phyloP scores from a whole-genome alignment of 2,329 filamentous ascomycete species.

The Alternaria metachromatica region DNA sequence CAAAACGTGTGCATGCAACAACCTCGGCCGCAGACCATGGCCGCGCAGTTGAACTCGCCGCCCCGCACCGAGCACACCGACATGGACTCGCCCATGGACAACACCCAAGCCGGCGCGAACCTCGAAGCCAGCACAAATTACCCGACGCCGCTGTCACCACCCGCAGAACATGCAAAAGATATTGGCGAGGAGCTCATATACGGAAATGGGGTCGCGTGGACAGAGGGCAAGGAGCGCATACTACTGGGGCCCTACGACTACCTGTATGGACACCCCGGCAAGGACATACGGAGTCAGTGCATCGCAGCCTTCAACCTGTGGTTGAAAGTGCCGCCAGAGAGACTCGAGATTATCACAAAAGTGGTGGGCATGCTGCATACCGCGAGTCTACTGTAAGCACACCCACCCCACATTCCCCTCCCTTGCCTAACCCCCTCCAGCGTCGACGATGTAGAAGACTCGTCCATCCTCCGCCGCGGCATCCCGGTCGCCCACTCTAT shows the following conservation, averaged over 20 bases:
- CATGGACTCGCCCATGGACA: constrained; percentile 9
- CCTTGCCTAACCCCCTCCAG: constrained; percentile 8
- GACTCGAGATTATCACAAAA: constrained; percentile 75
- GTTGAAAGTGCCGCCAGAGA: constrained; percentile 74
- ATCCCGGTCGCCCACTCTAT: constrained; percentile 84
- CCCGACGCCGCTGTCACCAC: constrained; percentile 40
- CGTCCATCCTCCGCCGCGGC: constrained; percentile 75
- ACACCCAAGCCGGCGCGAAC: neutral
- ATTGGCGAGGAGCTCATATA: constrained; percentile 51
- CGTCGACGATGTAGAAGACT: constrained; percentile 88
- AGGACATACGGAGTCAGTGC: constrained; percentile 81
- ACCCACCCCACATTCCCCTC: neutral
- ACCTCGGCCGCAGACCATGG: constrained; percentile 19
- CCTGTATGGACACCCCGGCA: constrained; percentile 77
- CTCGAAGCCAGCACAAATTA: constrained; percentile 30
- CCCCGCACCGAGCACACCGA: neutral
- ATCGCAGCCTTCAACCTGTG: constrained; percentile 83
- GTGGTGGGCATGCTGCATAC: constrained; percentile 88
- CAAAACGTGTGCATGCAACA: constrained; percentile 1
- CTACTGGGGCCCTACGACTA: constrained; percentile 82
- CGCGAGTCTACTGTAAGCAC: constrained; percentile 70
- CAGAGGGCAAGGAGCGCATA: constrained; percentile 76
- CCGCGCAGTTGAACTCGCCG: neutral
- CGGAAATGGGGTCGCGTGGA: constrained; percentile 64
- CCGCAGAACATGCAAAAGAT: constrained; percentile 31